Evolutionary conservation across 2,329 filamentous ascomycete genomes (phyloP).

Genomic region (Diaporthe citrichinensis): DNA sequence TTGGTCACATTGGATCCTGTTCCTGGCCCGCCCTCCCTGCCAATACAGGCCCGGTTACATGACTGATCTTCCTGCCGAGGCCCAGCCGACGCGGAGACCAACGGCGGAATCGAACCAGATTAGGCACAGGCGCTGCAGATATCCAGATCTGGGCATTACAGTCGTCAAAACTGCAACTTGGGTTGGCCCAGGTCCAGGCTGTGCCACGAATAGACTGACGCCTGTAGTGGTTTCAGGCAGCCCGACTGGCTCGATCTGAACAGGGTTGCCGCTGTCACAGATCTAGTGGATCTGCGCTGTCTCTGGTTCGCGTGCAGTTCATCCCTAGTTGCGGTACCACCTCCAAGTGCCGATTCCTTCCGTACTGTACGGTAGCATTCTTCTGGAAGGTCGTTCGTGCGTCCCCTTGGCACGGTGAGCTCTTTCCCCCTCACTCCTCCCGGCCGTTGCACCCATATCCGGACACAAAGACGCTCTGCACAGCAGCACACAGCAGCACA

Average conservation of each 20-base stretch:
- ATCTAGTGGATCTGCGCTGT: constrained; percentile 11
- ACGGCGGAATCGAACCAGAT: background rate
- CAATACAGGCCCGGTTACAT: background rate
- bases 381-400: constrained; percentile 24
- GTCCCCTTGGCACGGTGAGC: background rate
- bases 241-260: constrained; percentile 9
- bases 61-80: constrained; percentile 10
- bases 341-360: background rate
- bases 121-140: background rate
- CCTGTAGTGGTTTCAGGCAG: constrained; percentile 8
- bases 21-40: too few species aligned
- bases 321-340: background rate
- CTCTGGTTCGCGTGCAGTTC: constrained; percentile 11
- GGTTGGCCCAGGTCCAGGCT: background rate
- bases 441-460: background rate
- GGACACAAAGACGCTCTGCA: background rate
- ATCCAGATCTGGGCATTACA: background rate
- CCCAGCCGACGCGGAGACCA: background rate
- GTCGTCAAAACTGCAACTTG: constrained; percentile 5
- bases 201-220: constrained; percentile 1
- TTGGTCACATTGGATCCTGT: constrained; percentile 10
- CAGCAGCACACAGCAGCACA: background rate
- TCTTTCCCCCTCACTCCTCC: constrained; percentile 1
- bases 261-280: constrained; percentile 10
- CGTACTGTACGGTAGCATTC: constrained; percentile 18